Conservation (phyloP, 1,284 basidiomycete genomes). For the Cryptococcus floricola region DNA sequence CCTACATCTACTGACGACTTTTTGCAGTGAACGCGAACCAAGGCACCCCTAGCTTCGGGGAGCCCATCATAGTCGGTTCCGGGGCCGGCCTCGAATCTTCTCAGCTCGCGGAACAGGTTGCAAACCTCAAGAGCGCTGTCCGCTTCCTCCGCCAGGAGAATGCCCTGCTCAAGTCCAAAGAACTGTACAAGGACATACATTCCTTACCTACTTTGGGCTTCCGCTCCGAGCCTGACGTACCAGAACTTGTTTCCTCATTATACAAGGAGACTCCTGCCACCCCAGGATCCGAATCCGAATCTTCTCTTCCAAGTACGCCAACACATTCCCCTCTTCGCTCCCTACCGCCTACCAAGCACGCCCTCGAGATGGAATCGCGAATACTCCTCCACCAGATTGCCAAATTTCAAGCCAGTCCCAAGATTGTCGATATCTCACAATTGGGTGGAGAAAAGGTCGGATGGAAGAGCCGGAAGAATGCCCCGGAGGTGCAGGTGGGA, state of each 20-base stretch:
- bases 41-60: not conserved
- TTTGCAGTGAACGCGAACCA: too few relatives aligned
- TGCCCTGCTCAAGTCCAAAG: slow-evolving; percentile 81
- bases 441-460: slow-evolving; percentile 52
- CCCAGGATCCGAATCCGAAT: slow-evolving; percentile 7
- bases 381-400: slow-evolving; percentile 76
- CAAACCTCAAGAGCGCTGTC: slow-evolving; percentile 82
- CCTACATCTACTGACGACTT: not conserved
- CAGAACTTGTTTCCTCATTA: slow-evolving; percentile 23
- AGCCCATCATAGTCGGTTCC: slow-evolving; percentile 52
- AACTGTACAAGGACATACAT: slow-evolving; percentile 75
- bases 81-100: slow-evolving; percentile 79
- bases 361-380: slow-evolving; percentile 73
- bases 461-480: slow-evolving; percentile 73
- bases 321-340: not conserved
- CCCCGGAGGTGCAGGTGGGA: slow-evolving; percentile 71
- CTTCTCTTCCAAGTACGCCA: slow-evolving; percentile 15
- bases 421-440: slow-evolving; percentile 73
- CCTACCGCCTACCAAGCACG: slow-evolving; percentile 54
- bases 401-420: slow-evolving; percentile 69
- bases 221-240: slow-evolving; percentile 15
- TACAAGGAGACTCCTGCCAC: slow-evolving; percentile 14
- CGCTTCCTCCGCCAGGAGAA: slow-evolving; percentile 89
- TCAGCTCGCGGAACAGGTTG: slow-evolving; percentile 80
- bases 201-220: slow-evolving; percentile 61